phyloP scores from a whole-genome alignment of 306 rosid species.

The Ziziphus jujuba region DNA sequence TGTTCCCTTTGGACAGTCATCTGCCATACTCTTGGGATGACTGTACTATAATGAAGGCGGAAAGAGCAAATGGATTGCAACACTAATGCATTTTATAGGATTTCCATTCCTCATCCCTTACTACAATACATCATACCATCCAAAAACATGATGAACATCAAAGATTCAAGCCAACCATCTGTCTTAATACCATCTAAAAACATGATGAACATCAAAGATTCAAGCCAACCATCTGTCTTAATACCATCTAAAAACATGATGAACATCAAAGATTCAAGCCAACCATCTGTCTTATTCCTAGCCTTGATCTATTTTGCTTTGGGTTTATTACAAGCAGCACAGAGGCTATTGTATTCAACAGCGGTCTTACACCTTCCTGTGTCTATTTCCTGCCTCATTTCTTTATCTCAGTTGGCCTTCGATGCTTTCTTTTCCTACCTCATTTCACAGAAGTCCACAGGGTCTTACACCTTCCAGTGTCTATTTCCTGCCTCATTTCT shows the following conservation, averaged over 20 bases:
- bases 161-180: constrained; percentile 19
- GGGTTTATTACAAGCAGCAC: constrained; percentile 36
- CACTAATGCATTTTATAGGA: constrained; percentile 35
- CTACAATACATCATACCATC: constrained; percentile 18
- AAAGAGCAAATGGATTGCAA: constrained; percentile 44
- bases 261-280: too few relatives aligned
- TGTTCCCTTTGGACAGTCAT: constrained; percentile 34
- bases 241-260: too few relatives aligned
- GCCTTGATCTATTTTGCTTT: constrained; percentile 30
- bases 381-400: constrained; percentile 51
- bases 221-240: too few relatives aligned
- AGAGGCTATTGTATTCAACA: constrained; percentile 33
- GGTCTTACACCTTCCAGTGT: constrained; percentile 51
- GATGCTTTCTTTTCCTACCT: constrained; percentile 56
- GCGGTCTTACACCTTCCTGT: constrained; percentile 53
- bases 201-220: too few relatives aligned
- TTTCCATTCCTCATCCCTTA: constrained; percentile 43
- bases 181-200: too few relatives aligned
- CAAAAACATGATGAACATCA: neutral
- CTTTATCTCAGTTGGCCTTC: constrained; percentile 51
- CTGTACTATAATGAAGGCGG: constrained; percentile 48
- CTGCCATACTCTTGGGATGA: constrained; percentile 43
- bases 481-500: constrained; percentile 49
- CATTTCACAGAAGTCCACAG: constrained; percentile 51
- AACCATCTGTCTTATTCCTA: too few relatives aligned